Percentiles rank a stretch among this genome's conserved stretches.
phyloP scores from a whole-genome alignment of 495 filamentous ascomycete species.

The Neurospora sp. region DNA sequence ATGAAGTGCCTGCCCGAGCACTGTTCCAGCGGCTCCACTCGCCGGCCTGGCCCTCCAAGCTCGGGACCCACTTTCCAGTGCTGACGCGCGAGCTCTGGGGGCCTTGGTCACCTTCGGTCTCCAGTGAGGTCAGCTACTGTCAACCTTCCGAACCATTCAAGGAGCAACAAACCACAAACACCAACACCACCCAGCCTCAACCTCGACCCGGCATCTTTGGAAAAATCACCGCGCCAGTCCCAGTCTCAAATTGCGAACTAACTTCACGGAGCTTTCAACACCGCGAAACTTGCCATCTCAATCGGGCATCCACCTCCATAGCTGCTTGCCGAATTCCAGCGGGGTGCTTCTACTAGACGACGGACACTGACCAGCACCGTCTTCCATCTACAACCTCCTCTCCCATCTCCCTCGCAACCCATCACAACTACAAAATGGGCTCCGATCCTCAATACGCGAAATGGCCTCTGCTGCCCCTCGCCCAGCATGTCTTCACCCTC shows the following conservation, averaged over 20 bases:
- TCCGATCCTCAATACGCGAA: slow-evolving; percentile 94
- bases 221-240: background rate
- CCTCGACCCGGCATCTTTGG: background rate
- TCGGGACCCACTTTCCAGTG: background rate
- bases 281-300: background rate
- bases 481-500: slow-evolving; percentile 95
- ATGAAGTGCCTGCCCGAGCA: background rate
- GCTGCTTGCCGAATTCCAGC: background rate
- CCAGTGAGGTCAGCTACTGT: background rate
- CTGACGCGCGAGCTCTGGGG: background rate
- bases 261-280: background rate
- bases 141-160: background rate
- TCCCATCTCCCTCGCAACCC: background rate
- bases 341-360: background rate
- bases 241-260: background rate
- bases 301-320: background rate
- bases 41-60: background rate
- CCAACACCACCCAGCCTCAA: background rate
- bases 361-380: background rate
- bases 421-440: slow-evolving; percentile 51
- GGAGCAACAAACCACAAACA: background rate
- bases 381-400: background rate
- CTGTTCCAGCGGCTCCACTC: background rate
- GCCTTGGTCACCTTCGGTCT: background rate
- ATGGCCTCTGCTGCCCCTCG: slow-evolving; percentile 82